These are phyloP conservation scores for Eucalyptus tenuipes DNA, from an alignment of 345 rosid genomes.

Conservation along the genomic window DNA sequence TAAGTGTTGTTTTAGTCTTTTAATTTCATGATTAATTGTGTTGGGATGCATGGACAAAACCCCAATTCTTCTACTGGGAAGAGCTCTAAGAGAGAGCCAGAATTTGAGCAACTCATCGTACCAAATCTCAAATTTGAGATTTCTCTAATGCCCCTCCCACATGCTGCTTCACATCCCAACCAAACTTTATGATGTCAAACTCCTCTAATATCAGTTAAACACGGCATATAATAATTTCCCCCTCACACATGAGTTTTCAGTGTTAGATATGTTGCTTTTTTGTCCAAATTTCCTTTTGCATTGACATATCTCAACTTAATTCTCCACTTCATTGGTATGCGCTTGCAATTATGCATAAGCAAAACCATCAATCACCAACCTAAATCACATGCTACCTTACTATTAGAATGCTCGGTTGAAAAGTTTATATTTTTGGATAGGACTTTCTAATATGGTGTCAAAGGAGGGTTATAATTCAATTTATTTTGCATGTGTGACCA, in stretches of 20 bases:
- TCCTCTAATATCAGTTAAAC: neutral
- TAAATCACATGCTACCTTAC: neutral
- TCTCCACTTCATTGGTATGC: neutral
- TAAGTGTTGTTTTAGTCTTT: neutral
- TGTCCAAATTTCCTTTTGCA: neutral
- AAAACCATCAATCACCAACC: neutral
- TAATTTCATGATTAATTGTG: neutral
- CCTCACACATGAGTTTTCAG: accelerated
- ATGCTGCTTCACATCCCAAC: neutral
- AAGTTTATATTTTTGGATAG: too few relatives aligned
- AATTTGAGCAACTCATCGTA: neutral
- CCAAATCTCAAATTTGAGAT: neutral
- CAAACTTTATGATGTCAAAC: neutral
- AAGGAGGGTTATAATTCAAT: too few relatives aligned
- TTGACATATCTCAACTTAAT: neutral
- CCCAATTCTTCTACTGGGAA: neutral
- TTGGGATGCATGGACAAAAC: neutral
- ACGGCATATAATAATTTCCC: accelerated
- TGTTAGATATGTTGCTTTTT: neutral
- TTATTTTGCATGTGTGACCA: neutral
- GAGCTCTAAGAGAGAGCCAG: neutral
- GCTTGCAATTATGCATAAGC: neutral
- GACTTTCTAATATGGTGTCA: neutral
- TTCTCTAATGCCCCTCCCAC: neutral
- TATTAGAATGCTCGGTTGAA: neutral